phyloP scores from a whole-genome alignment of 805 yeast species.

The Candida chilensis region DNA sequence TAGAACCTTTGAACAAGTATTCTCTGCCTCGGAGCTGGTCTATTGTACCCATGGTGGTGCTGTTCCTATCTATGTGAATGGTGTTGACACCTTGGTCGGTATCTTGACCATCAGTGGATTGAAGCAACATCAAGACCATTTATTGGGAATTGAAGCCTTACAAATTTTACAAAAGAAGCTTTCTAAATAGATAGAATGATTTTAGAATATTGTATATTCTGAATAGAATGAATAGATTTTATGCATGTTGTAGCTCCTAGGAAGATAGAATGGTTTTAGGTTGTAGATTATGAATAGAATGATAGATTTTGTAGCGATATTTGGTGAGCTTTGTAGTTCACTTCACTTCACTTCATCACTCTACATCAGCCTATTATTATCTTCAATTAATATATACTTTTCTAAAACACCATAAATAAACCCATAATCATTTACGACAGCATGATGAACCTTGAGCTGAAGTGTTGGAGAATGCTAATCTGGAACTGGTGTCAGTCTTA shows the following conservation, averaged over 20 bases:
- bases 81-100: slow-evolving; percentile 28
- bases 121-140: slow-evolving; percentile 46
- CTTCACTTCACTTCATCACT: no score
- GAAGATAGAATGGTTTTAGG: no score
- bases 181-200: no score
- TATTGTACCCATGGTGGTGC: slow-evolving; percentile 52
- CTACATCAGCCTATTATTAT: no score
- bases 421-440: neutral
- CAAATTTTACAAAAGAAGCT: slow-evolving; percentile 3
- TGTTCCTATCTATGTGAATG: slow-evolving; percentile 34
- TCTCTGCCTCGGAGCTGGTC: slow-evolving; percentile 27
- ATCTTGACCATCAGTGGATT: slow-evolving; percentile 48
- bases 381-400: no score
- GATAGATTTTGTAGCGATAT: no score
- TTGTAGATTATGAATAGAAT: no score
- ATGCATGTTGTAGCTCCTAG: no score
- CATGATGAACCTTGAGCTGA: slow-evolving; percentile 17
- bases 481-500: slow-evolving; percentile 36
- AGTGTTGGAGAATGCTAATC: slow-evolving; percentile 37
- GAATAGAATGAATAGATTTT: no score
- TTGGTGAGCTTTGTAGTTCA: no score
- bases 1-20: slow-evolving; percentile 24
- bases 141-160: slow-evolving; percentile 28
- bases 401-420: no score
- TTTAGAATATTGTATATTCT: no score